These are phyloP conservation scores for Stropharia rugosoannulata DNA, from an alignment of 768 basidiomycete species.

Conservation along the genomic window DNA sequence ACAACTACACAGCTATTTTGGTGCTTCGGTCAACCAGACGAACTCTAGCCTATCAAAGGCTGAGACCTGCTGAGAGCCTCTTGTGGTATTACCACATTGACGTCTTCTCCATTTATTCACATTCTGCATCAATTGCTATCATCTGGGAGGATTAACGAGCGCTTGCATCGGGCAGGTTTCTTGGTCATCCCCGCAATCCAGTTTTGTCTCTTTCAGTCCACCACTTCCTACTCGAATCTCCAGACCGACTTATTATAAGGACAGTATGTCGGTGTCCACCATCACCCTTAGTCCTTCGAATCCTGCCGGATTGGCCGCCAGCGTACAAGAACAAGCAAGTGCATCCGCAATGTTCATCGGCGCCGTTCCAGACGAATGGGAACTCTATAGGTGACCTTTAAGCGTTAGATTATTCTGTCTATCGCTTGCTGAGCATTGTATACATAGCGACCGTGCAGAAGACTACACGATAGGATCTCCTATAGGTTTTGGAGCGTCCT, in stretches of 20 bases:
- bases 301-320: constrained; percentile 3
- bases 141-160: background rate
- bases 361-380: constrained; percentile 83
- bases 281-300: background rate
- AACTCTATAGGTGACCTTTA: constrained; percentile 63
- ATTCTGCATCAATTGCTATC: background rate
- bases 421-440: constrained; percentile 7
- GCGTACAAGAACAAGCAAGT: constrained; percentile 16
- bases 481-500: constrained; percentile 91
- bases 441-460: constrained; percentile 54
- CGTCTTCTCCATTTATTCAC: background rate
- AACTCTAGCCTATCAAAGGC: background rate
- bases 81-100: background rate
- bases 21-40: background rate
- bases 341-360: constrained; percentile 56
- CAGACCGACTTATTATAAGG: too few species aligned
- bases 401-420: background rate
- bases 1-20: background rate
- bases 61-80: too few species aligned
- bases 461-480: constrained; percentile 79
- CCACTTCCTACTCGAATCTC: background rate
- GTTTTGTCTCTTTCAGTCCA: background rate
- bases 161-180: background rate
- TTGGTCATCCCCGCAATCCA: background rate
- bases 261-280: constrained; percentile 4